Conservation (phyloP, 2,329 filamentous ascomycete species). For the Colletotrichum orbiculare region DNA sequence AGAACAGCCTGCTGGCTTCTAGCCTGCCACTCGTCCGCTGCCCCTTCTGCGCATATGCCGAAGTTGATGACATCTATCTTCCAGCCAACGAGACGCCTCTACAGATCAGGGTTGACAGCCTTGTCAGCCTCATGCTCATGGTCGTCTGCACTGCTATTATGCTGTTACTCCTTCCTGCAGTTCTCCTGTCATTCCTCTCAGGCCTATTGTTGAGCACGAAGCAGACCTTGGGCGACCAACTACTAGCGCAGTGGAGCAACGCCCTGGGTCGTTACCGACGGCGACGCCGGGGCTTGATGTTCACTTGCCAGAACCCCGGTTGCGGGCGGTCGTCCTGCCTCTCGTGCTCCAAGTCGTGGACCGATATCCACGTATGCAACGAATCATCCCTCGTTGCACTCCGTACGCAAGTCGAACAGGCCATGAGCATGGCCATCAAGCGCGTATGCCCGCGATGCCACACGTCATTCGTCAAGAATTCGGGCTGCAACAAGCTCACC, state of each 20-base stretch:
- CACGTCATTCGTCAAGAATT: constrained; percentile 90
- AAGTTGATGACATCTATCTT: constrained; percentile 82
- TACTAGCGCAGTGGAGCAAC: constrained; percentile 61
- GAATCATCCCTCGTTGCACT: constrained; percentile 84
- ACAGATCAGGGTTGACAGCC: constrained; percentile 64
- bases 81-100: constrained; percentile 65
- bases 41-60: constrained; percentile 91
- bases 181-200: constrained; percentile 59
- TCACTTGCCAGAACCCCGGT: constrained; percentile 76
- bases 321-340: constrained; percentile 83
- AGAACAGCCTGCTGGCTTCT: constrained; percentile 79
- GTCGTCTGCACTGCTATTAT: constrained; percentile 64
- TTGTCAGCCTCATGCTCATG: constrained; percentile 62
- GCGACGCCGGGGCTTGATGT: constrained; percentile 78
- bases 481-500: constrained; percentile 96
- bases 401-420: constrained; percentile 89
- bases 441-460: constrained; percentile 93
- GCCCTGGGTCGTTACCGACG: constrained; percentile 76
- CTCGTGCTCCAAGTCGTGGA: constrained; percentile 84
- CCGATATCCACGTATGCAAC: constrained; percentile 90
- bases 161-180: constrained; percentile 65
- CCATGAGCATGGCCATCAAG: constrained; percentile 93
- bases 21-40: constrained; percentile 83
- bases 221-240: constrained; percentile 53
- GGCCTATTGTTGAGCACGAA: constrained; percentile 57